Evolutionary conservation across 2,329 filamentous ascomycete genomes (phyloP).

Genomic region (Cordyceps cicadae): DNA sequence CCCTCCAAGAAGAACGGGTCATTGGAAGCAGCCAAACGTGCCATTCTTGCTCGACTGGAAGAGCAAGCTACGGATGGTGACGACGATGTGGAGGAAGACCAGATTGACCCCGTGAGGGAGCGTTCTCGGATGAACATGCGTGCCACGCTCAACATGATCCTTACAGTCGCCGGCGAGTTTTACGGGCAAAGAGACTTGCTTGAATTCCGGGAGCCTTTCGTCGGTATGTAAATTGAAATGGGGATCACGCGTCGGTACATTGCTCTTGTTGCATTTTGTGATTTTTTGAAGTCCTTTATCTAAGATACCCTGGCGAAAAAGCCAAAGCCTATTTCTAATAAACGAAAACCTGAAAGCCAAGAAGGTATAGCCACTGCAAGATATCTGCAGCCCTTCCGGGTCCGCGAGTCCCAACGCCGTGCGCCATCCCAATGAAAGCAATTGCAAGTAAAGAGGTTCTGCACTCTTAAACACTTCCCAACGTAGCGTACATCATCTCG

Average conservation of each 20-base stretch:
- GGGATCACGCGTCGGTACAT: neutral
- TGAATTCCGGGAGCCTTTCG: slow-evolving; percentile 59
- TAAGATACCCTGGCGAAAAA: slow-evolving; percentile 7
- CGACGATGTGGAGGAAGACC: slow-evolving; percentile 17
- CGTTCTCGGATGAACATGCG: slow-evolving; percentile 44
- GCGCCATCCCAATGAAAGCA: neutral
- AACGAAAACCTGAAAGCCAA: neutral
- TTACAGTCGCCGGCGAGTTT: slow-evolving; percentile 78
- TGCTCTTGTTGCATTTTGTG: neutral
- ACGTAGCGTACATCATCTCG: slow-evolving; percentile 5
- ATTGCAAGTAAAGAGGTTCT: neutral
- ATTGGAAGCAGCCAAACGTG: slow-evolving; percentile 41
- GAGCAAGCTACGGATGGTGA: slow-evolving; percentile 15
- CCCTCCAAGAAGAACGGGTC: neutral
- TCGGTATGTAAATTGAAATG: slow-evolving; percentile 17
- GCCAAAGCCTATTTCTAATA: slow-evolving; percentile 1
- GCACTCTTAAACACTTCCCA: neutral
- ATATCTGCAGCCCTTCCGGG: slow-evolving; percentile 5
- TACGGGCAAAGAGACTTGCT: slow-evolving; percentile 86
- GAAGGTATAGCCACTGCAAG: neutral
- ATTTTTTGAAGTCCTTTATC: neutral
- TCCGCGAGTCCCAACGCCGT: slow-evolving; percentile 7
- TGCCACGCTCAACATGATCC: slow-evolving; percentile 84
- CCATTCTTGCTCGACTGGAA: slow-evolving; percentile 39
- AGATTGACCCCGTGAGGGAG: slow-evolving; percentile 20